Evolutionary conservation across 371 early-diverging fungal genomes (phyloP), one percentile per base, ranked within the genome.

Genomic region (Apophysomyces sp.): DNA sequence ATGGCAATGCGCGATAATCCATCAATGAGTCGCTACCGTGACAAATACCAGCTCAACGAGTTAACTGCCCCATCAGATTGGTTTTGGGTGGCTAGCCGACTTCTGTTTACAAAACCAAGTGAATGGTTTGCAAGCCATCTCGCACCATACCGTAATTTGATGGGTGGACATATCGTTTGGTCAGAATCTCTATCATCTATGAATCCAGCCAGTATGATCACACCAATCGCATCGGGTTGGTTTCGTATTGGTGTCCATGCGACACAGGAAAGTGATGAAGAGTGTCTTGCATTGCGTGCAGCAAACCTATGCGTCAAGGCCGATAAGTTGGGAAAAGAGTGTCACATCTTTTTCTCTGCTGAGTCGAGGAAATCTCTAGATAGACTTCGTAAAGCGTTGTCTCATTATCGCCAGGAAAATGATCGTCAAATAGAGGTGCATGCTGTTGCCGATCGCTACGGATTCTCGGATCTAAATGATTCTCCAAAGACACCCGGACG

Each of bases 241-340:
- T 62, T 73, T 21, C 73, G 78, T 27, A 54, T 81, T 3, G 81
- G 77, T 15, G 40, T 77, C 6, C 68, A 66, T 18, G n/a, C 69
- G 21, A 55, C 64, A 0, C 59, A 51, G 21, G 29, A 29, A 3
- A 49, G 29, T 3, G 36, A 18, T 8, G 27, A 57, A 24, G 55
- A 51, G 21, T 75, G 76, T 57, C 21, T 73, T 24, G 67, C 64
- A 3, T n/a, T 61, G 3, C 65, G 68, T 7, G 65, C 60, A 2
- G 65, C 57, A 2, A 34, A 31, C 28, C 30, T 72, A 15, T 78
- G 79, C 40, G 34, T 49, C 36, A 21, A 59, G 13, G 68, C 62
- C n/a, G 57, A 57, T n/a, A 32, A 52, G 13, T 44, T 40, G 58
- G 61, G 58, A 12, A 57, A 65, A 15, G 61, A 60, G 36, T 69